Percentiles rank a stretch among this genome's conserved stretches.
These are phyloP conservation scores for Penstemon davidsonii DNA, from an alignment of 257 asterid species.

Conservation along the genomic window DNA sequence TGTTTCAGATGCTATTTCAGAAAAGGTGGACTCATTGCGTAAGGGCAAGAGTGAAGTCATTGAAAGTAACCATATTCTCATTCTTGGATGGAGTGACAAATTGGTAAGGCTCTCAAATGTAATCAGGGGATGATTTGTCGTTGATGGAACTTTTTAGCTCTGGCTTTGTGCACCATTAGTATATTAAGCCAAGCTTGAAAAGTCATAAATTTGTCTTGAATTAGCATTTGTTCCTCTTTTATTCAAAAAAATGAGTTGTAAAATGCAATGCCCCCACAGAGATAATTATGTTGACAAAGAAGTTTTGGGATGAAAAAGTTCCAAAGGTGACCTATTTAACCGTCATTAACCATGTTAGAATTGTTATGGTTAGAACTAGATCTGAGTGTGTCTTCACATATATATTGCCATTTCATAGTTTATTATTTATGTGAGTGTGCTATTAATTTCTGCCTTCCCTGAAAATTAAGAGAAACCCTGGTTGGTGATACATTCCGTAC, in stretches of 20 bases:
- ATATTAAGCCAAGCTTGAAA: slow-evolving; percentile 14
- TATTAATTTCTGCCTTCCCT: slow-evolving; percentile 17
- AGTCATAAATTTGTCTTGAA: slow-evolving; percentile 1
- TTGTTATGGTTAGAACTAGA: background rate
- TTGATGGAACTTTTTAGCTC: slow-evolving; percentile 20
- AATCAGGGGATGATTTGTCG: slow-evolving; percentile 6
- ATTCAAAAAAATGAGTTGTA: background rate
- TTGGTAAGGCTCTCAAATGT: slow-evolving; percentile 55
- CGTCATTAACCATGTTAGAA: background rate
- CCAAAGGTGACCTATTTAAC: slow-evolving; percentile 10
- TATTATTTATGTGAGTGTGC: slow-evolving; percentile 8
- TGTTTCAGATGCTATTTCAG: slow-evolving; percentile 97
- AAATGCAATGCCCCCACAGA: slow-evolving; percentile 4
- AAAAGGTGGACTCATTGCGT: slow-evolving; percentile 91
- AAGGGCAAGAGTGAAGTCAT: slow-evolving; percentile 99
- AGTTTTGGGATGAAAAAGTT: slow-evolving; percentile 7
- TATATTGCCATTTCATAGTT: background rate
- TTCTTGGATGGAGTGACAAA: slow-evolving; percentile 99
- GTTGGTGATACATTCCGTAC: background rate
- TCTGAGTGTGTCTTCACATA: background rate
- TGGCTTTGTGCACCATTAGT: slow-evolving; percentile 24
- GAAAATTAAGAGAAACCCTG: slow-evolving; percentile 16
- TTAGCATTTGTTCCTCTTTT: slow-evolving; percentile 9
- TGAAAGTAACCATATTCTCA: slow-evolving; percentile 86
- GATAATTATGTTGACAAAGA: slow-evolving; percentile 9